Evolutionary conservation across 2,329 filamentous ascomycete genomes (phyloP), one percentile per base, ranked within the genome.

Genomic region (Myriosclerotinia scirpicola): DNA sequence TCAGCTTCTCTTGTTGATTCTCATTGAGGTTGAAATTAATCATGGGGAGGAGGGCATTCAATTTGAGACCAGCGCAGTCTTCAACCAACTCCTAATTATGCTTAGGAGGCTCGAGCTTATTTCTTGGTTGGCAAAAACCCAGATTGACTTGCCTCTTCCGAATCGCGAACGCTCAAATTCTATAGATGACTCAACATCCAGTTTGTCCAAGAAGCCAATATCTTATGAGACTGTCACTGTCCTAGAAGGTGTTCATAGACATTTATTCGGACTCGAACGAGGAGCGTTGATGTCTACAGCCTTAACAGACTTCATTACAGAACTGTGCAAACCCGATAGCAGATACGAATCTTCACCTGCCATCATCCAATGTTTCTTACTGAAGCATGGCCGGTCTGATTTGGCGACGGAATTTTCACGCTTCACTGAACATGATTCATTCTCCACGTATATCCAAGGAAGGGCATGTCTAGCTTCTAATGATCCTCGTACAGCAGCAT

Each of bases 11-110:
- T 83, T 99, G 8, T 82, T 96, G 20, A 84, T 95, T 12, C 93
- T 97, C 77, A 90, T 98, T 83, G 90, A 95, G 76, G 89, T 88
- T 50, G 92, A 95, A 75, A 85, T 91, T 64, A 90, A 93, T 67
- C 85, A 88, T 70, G 87, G 89, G 53, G 87, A 92, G 52, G 85
- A 90, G 20, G 86, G 86, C 2, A 81, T 87, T 44, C 84, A 85
- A 26, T 80, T 91, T 11, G 85, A 89, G 38, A 89, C 95, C 67
- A 86, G 90, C 60, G 85, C 89, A 59, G 86, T 94, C 46, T 94
- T 90, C 78, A 80, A 86, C 73, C 83, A 85, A 56, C 82, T 97
- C 7, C 81, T 95, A 44, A 80, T 82, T n/a, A 84, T 89, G 66
- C 82, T 99, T 22, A 86, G 85, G 70, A 85, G 91, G 70, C 84